Base-by-base conservation (phyloP, 352 stramenopile genomes). In the Globisporangium okanoganense region DNA sequence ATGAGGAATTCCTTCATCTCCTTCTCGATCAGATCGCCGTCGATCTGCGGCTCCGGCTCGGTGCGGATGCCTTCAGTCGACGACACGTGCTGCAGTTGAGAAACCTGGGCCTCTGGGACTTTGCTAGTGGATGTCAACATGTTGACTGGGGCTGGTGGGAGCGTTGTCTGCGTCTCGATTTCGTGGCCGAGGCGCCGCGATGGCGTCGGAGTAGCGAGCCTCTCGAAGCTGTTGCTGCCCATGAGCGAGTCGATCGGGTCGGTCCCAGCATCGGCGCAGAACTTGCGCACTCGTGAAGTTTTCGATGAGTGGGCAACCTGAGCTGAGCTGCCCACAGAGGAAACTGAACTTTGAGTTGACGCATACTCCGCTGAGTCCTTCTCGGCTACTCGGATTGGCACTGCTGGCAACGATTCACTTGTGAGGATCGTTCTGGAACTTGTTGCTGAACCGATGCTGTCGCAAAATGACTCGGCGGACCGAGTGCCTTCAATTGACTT, bases 1-100 rank as follows among this genome's bases (percentile, higher is more conserved):
- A 82, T 44, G 1, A 89, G 73, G n/a, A 75, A 71, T 36, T 63
- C 44, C 57, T 85, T 85, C 79, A 89, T 89, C 60, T 83, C 71
- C n/a, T 70, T 58, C 31, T 85, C 79, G 33, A 87, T 72, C 2
- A 60, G 18, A 4, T 67, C 63, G 9, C 71, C 68, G 45, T 82
- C 70, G 3, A 74, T 31, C 25, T 81, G 65, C 0, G 66, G 72
- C 25, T 81, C 60, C 0, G 59, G 41, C 5, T 44, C 45, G 0
- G 25, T 54, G 16, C 55, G 56, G 1, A 36, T 29, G 1, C 16
- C 33, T 20, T 62, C 44, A 36, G 31, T 24, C 0, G 43, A 24
- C 20, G 20, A 55, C 14, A 44, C 55, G 22, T n/a, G 27, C 31
- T 50, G n/a, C 6, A 49, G 5, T 9, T 18, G 45, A 14, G 33